These are phyloP conservation scores for Candida tropicalis DNA, from an alignment of 1,139 yeast species.

Conservation along the genomic window DNA sequence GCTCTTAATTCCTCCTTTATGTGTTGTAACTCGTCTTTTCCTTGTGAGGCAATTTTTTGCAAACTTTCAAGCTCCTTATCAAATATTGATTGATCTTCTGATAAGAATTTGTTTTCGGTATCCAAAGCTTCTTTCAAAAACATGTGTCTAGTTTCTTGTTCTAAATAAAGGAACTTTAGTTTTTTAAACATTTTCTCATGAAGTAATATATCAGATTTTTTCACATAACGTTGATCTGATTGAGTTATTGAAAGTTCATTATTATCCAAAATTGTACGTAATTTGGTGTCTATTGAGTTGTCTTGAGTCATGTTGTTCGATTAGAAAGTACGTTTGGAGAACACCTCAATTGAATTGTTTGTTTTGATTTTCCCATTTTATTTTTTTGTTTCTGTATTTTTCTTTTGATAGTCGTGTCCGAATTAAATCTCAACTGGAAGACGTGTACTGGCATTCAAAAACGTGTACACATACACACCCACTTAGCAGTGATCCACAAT, in stretches of 20 bases:
- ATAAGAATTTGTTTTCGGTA: background rate
- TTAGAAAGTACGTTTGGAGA: background rate
- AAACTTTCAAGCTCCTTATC: conserved; percentile 7
- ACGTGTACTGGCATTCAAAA: too few species aligned
- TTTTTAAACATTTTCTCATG: conserved; percentile 44
- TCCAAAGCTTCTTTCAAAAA: conserved; percentile 42
- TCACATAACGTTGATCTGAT: conserved; percentile 7
- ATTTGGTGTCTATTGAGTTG: background rate
- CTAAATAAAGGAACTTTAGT: conserved; percentile 62
- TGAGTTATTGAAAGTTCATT: conserved; percentile 1
- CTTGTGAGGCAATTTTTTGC: conserved; percentile 3
- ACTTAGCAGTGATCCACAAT: too few species aligned
- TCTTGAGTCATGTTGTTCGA: background rate
- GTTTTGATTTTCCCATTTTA: background rate
- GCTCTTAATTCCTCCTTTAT: conserved; percentile 8
- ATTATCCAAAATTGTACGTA: background rate
- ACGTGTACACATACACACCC: too few species aligned
- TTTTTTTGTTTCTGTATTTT: too few species aligned
- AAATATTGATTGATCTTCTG: background rate
- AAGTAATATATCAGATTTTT: conserved; percentile 16
- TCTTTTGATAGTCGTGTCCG: too few species aligned
- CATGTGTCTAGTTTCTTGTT: conserved; percentile 68
- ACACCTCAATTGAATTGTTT: background rate
- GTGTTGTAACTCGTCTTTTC: conserved; percentile 6
- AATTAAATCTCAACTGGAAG: too few species aligned